Evolutionary conservation across 805 yeast species (phyloP), one percentile per base, ranked within the genome.

Genomic region (Novakomyces olei): DNA sequence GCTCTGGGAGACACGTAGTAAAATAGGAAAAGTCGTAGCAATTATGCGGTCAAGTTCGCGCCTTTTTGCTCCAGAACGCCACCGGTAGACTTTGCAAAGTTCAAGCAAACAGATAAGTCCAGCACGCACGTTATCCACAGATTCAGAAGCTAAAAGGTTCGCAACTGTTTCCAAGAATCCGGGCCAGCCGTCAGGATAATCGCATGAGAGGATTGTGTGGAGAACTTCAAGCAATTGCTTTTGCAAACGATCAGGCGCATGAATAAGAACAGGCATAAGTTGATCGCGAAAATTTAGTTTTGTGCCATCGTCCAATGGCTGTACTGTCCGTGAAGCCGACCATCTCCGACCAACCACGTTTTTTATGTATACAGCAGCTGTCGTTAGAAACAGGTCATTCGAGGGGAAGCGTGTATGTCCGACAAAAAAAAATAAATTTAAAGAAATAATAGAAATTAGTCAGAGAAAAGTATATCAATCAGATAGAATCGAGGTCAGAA

Each of bases 201-300:
- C 74, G 17, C 50, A 49, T 6, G 55, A 46, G 20, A 73, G 62
- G 33, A 75, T 63, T 5, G 57, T 52, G 29, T 58, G 55, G 35
- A 76, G 52, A 9, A 70, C 40, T 49, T 59, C 40, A 52, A 61
- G 44, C 41, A 60, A 42, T 46, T 67, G 61, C 44, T 60, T 51
- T 27, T 60, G 48, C 23, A 49, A 40, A 22, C 55, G 51, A 8
- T 58, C 54, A 2, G 67, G 60, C 7, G 60, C 50, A 14, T 48
- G 46, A 6, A 69, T 63, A 44, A 83, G 53, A 0, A 80, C 72
- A 1, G 69, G 61, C 19, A 81, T 54, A 23, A 88, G 46, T 41
- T 80, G 63, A 14, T 71, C 75, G 38, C 72, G 68, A 40, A 88
- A 68, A n/a, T n/a, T n/a, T n/a, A n/a, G n/a, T n/a, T n/a, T n/a